Percentiles rank a stretch among this genome's conserved stretches.
phyloP scores from a whole-genome alignment of 176 grass and related monocot genomes.

The Aegilops bicornis region DNA sequence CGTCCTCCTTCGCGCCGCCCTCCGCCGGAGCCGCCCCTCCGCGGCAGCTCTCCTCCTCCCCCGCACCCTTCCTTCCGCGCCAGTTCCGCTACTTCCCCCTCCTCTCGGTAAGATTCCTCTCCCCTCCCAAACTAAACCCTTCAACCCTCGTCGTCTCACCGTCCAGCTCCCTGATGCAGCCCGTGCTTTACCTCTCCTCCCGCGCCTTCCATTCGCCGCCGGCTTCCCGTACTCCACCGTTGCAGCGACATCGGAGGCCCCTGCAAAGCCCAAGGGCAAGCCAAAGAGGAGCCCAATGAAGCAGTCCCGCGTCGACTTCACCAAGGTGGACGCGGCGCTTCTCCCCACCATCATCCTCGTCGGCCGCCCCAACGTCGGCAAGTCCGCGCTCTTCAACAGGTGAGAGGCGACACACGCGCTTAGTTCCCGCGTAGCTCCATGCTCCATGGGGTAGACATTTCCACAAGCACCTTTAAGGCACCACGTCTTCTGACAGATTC shows the following conservation, averaged over 20 bases:
- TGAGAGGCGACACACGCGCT: not conserved
- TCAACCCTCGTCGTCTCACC: constrained; percentile 32
- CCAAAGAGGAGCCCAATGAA: constrained; percentile 61
- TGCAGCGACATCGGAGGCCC: not conserved
- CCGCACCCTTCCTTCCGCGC: not conserved
- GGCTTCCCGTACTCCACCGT: constrained; percentile 9
- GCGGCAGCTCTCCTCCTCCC: not conserved
- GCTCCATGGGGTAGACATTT: constrained; percentile 18
- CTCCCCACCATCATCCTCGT: constrained; percentile 95
- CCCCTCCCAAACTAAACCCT: not conserved
- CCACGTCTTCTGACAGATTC: not conserved
- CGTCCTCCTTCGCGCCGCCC: constrained; percentile 25
- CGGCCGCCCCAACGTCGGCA: constrained; percentile 91
- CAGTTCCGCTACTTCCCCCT: not conserved
- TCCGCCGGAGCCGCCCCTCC: constrained; percentile 27
- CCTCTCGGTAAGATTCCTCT: constrained; percentile 9
- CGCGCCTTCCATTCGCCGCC: not conserved
- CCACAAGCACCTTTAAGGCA: constrained; percentile 22
- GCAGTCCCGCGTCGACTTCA: constrained; percentile 83
- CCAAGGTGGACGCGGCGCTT: constrained; percentile 67
- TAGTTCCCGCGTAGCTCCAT: not conserved
- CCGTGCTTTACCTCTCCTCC: constrained; percentile 6
- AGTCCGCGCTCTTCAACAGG: constrained; percentile 96
- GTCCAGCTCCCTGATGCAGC: constrained; percentile 13
- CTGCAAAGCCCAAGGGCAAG: constrained; percentile 39